Evolutionary conservation across 2,329 filamentous ascomycete species (phyloP), one percentile per base, ranked within the genome.

Genomic region (Cercospora nicotianae): DNA sequence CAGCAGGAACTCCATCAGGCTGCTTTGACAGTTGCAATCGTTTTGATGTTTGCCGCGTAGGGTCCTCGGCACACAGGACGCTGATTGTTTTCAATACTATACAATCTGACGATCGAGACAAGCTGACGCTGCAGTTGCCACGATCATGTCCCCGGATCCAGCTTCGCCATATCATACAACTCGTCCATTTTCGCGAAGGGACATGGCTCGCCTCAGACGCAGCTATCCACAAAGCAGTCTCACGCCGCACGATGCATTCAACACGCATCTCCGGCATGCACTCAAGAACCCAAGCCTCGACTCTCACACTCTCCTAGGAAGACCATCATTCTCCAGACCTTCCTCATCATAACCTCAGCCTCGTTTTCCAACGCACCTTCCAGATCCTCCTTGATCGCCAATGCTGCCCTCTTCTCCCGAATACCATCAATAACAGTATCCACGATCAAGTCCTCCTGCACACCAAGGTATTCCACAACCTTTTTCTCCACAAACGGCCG

Each of bases 401-500:
- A 9, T 12, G 66, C 62, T 69, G 89, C 86, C n/a, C 95, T 92
- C 70, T 86, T 86, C 28, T 89, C 89, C 74, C 90, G 89, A 74
- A 99, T 83, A 80, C 96, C 93, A 75, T 93, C 91, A 77, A 97
- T 90, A 45, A 98, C 93, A 53, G 95, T 90, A 77, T 97, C 94
- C 33, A 99, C 93, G 59, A 99, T 84, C 82, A 97, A 90, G 81
- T 98, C 92, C 79, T 99, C 95, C 81, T 98, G 93, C 67, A 99
- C 91, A 68, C 96, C 96, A 60, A 99, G 86, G 75, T 95, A 96
- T 80, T 99, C 95, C 69, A 99, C 90, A 73, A 98, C 92, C 86
- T 98, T 99, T 87, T 96, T 96, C 83, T 97, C 93, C 66, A 98
- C 92, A 81, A 97, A 99, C 31, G 94, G 94, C 76, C 91, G 89